Evolutionary conservation across 2,329 filamentous ascomycete species (phyloP).

Genomic region (Colletotrichum euphorbiae): DNA sequence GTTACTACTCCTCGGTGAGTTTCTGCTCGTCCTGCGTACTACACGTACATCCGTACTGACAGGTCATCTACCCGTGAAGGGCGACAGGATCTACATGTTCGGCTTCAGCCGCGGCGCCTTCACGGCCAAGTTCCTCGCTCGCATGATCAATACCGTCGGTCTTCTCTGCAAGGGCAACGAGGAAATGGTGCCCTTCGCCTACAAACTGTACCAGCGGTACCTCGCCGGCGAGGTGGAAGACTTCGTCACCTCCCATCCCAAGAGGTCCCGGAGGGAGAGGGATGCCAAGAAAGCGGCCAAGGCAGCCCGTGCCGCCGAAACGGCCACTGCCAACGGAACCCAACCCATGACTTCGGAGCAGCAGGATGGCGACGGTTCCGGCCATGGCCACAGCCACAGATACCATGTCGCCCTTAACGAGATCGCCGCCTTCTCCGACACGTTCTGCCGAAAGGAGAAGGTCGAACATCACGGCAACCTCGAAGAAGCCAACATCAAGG

Average conservation of each 20-base stretch:
- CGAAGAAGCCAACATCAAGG: conserved; percentile 54
- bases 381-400: conserved; percentile 42
- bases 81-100: conserved; percentile 65
- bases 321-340: not conserved
- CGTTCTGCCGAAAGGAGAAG: conserved; percentile 57
- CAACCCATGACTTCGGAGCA: not conserved
- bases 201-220: conserved; percentile 56
- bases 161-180: conserved; percentile 64
- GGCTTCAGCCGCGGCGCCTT: conserved; percentile 66
- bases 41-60: not conserved
- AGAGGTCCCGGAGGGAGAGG: conserved; percentile 35
- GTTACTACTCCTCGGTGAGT: conserved; percentile 60
- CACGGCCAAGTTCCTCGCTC: conserved; percentile 63
- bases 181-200: conserved; percentile 65
- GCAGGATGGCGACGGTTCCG: conserved; percentile 14
- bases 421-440: conserved; percentile 59
- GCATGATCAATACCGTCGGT: conserved; percentile 62
- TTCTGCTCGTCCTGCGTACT: rapidly evolving
- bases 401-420: conserved; percentile 48
- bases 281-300: conserved; percentile 37
- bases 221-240: conserved; percentile 53
- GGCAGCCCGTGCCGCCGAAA: not conserved
- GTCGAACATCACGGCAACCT: conserved; percentile 26
- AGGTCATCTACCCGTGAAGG: conserved; percentile 43
- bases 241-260: conserved; percentile 42